Conservation (phyloP, 805 yeast genomes). For the Candida ipomoeae region DNA sequence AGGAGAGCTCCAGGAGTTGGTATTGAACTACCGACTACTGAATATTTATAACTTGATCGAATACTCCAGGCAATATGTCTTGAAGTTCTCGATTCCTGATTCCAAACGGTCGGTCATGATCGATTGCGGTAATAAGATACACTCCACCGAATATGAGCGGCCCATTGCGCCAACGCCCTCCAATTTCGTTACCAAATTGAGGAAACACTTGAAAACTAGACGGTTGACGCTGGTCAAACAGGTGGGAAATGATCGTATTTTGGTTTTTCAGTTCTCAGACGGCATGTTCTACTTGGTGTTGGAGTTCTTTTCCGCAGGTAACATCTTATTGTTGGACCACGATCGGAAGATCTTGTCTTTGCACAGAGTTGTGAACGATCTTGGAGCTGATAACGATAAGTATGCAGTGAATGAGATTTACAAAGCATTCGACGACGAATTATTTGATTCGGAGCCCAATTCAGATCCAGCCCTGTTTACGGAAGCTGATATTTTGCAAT, state of each 20-base stretch:
- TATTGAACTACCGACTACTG: conserved; percentile 68
- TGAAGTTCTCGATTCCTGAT: conserved; percentile 81
- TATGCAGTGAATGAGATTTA: conserved; percentile 77
- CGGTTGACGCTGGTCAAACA: conserved; percentile 71
- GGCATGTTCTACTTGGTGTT: conserved; percentile 73
- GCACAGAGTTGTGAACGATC: conserved; percentile 75
- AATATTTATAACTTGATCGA: conserved; percentile 80
- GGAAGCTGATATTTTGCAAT: conserved; percentile 27
- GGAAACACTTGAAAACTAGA: conserved; percentile 82
- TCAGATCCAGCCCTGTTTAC: conserved; percentile 21
- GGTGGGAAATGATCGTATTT: conserved; percentile 74
- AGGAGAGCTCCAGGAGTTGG: conserved; percentile 53
- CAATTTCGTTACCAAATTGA: conserved; percentile 75
- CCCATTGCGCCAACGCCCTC: conserved; percentile 80
- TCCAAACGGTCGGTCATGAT: conserved; percentile 70
- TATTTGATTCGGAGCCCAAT: conserved; percentile 32
- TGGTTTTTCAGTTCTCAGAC: conserved; percentile 80
- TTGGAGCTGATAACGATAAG: conserved; percentile 51
- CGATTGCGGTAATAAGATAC: conserved; percentile 83
- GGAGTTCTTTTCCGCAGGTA: conserved; percentile 95
- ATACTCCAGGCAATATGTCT: conserved; percentile 65
- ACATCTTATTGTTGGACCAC: conserved; percentile 71
- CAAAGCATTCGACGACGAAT: conserved; percentile 50
- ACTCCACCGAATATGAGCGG: conserved; percentile 75
- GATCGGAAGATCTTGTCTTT: conserved; percentile 63